These are phyloP conservation scores for Karstenula rhodostoma DNA, from an alignment of 2,329 filamentous ascomycete species.

Conservation along the genomic window DNA sequence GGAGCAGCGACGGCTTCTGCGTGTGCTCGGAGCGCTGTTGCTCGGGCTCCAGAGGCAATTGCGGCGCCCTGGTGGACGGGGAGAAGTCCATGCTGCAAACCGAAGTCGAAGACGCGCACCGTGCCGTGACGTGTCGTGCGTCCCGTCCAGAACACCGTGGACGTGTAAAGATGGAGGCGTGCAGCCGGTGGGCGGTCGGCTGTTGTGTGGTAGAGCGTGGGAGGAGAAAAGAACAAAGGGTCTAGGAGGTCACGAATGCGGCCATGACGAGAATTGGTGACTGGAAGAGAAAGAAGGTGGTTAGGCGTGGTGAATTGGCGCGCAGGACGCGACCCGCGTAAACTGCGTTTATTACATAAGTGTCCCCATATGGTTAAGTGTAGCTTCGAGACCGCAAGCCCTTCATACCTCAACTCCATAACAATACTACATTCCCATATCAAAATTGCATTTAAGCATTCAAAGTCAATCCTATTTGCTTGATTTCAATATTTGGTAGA, in stretches of 20 bases:
- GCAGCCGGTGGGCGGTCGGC: slow-evolving; percentile 32
- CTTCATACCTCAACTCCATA: no score
- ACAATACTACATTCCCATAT: no score
- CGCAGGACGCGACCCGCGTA: no score
- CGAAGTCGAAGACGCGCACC: slow-evolving; percentile 36
- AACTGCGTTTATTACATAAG: no score
- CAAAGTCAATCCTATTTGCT: no score
- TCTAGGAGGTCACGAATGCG: slow-evolving; percentile 37
- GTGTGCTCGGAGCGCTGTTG: slow-evolving; percentile 47
- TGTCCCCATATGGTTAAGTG: no score
- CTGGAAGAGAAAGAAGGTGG: no score
- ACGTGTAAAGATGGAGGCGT: slow-evolving; percentile 38
- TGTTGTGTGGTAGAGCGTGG: slow-evolving; percentile 23
- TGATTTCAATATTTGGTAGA: no score
- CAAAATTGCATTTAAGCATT: no score
- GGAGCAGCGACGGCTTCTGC: slow-evolving; percentile 74
- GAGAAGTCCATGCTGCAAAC: slow-evolving; percentile 44
- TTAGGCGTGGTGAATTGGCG: no score
- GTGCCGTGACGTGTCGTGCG: no score
- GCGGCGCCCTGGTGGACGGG: slow-evolving; percentile 34
- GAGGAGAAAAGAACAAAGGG: slow-evolving; percentile 20
- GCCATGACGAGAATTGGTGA: slow-evolving; percentile 48
- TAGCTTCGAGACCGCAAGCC: no score
- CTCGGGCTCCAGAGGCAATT: slow-evolving; percentile 38
- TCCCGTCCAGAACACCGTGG: slow-evolving; percentile 4